Conservation (phyloP, 2,329 filamentous ascomycete genomes). For the Monosporascus sp. region DNA sequence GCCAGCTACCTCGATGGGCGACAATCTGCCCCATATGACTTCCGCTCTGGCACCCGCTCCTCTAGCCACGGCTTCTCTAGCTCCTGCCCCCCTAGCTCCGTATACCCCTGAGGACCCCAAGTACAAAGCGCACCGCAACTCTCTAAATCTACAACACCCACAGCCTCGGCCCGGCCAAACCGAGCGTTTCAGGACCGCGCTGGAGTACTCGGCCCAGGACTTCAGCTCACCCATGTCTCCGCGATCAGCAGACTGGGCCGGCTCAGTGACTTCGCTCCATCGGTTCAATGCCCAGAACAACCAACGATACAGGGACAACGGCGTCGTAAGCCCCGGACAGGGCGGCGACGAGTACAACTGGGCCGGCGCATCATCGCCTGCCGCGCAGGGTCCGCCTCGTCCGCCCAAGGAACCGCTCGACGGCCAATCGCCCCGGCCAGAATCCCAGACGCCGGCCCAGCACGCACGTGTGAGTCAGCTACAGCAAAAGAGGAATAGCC, state of each 20-base stretch:
- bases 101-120: constrained; percentile 65
- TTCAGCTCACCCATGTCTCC: constrained; percentile 59
- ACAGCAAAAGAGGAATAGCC: constrained; percentile 42
- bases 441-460: constrained; percentile 38
- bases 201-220: constrained; percentile 67
- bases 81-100: constrained; percentile 36
- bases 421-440: constrained; percentile 21
- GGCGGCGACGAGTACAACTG: constrained; percentile 37
- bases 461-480: constrained; percentile 44
- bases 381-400: constrained; percentile 44
- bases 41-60: constrained; percentile 23
- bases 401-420: constrained; percentile 60
- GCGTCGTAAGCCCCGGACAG: constrained; percentile 26
- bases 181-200: constrained; percentile 65
- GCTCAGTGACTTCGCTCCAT: constrained; percentile 54
- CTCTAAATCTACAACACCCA: constrained; percentile 72
- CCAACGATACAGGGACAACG: constrained; percentile 44
- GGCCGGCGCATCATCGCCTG: constrained; percentile 35
- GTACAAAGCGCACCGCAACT: constrained; percentile 77
- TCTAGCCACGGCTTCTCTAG: constrained; percentile 29
- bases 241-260: constrained; percentile 56
- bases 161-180: constrained; percentile 71
- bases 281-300: constrained; percentile 41
- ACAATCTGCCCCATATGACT: constrained; percentile 9
- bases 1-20: constrained; percentile 18